A percentile compares a stretch with the other conserved stretches of the same genome.
Evolutionary conservation across 345 rosid species (phyloP).

Genomic region (Chamaenerion angustifolium): DNA sequence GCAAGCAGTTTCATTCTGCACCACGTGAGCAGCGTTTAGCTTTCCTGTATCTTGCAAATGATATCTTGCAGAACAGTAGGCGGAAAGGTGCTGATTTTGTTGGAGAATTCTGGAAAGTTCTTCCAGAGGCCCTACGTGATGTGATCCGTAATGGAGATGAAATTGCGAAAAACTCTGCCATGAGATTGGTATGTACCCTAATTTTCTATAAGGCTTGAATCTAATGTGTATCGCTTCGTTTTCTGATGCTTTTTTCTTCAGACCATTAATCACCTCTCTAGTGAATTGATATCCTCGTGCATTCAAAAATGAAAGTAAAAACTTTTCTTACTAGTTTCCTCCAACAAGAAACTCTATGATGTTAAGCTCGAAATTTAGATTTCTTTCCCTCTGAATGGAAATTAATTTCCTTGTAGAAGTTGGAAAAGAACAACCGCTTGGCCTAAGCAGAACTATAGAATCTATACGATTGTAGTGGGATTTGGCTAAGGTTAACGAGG

Average conservation of each 20-base stretch:
- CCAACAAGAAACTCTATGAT: too few relatives aligned
- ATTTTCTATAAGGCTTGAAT: not conserved
- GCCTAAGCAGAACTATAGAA: too few relatives aligned
- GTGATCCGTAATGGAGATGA: conserved; percentile 70
- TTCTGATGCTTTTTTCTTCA: too few relatives aligned
- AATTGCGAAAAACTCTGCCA: conserved; percentile 61
- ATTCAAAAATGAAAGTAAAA: too few relatives aligned
- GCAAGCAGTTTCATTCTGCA: conserved; percentile 65
- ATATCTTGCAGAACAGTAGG: conserved; percentile 92
- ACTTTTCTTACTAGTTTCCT: too few relatives aligned
- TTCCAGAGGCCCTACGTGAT: conserved; percentile 84
- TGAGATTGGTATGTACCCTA: conserved; percentile 50
- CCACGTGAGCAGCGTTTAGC: conserved; percentile 84
- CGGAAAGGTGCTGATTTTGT: conserved; percentile 95
- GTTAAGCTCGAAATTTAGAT: too few relatives aligned
- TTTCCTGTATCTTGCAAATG: conserved; percentile 91
- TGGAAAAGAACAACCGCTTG: too few relatives aligned
- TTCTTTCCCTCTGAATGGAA: too few relatives aligned
- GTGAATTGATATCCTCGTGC: not conserved
- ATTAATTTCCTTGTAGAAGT: too few relatives aligned
- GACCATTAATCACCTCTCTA: not conserved
- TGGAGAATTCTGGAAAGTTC: conserved; percentile 97
- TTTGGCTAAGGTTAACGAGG: too few relatives aligned
- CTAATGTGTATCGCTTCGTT: not conserved
- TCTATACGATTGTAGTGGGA: too few relatives aligned